phyloP scores from a whole-genome alignment of 2,329 filamentous ascomycete genomes.

The Hypoxylon sp. region DNA sequence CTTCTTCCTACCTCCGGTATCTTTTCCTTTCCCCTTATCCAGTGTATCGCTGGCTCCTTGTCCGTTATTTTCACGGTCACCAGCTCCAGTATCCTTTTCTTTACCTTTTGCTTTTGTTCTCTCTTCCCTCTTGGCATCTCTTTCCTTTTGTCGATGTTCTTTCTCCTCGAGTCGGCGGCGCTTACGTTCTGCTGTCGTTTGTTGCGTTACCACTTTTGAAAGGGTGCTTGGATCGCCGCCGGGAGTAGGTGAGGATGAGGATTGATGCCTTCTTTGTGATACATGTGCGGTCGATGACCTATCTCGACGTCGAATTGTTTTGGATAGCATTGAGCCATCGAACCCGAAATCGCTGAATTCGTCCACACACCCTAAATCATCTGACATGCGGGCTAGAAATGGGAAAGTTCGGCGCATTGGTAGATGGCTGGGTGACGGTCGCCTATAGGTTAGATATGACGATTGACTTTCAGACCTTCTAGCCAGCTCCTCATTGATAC shows the following conservation, averaged over 20 bases:
- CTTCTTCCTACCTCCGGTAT: constrained; percentile 32
- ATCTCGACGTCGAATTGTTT: constrained; percentile 29
- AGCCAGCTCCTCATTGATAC: constrained; percentile 34
- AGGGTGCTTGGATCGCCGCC: constrained; percentile 40
- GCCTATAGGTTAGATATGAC: constrained; percentile 17
- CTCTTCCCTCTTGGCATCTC: constrained; percentile 37
- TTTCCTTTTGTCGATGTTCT: constrained; percentile 41
- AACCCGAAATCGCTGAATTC: constrained; percentile 46
- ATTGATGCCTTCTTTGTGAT: not conserved
- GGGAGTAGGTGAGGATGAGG: constrained; percentile 15
- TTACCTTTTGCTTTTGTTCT: constrained; percentile 35
- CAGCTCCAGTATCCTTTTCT: constrained; percentile 37
- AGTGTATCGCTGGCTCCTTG: constrained; percentile 7
- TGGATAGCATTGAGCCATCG: constrained; percentile 47
- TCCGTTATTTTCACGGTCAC: not conserved
- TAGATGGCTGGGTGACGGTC: constrained; percentile 14
- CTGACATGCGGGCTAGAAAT: constrained; percentile 39
- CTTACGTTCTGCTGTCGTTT: constrained; percentile 45
- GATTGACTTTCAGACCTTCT: constrained; percentile 20
- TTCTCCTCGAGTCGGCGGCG: constrained; percentile 48
- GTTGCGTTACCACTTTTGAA: constrained; percentile 42
- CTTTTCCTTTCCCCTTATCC: constrained; percentile 42
- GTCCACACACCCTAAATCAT: constrained; percentile 25
- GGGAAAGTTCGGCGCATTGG: constrained; percentile 39
- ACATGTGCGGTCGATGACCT: constrained; percentile 5